Conservation (phyloP, 192 early-diverging fungal species). For the Diversispora eburnea region DNA sequence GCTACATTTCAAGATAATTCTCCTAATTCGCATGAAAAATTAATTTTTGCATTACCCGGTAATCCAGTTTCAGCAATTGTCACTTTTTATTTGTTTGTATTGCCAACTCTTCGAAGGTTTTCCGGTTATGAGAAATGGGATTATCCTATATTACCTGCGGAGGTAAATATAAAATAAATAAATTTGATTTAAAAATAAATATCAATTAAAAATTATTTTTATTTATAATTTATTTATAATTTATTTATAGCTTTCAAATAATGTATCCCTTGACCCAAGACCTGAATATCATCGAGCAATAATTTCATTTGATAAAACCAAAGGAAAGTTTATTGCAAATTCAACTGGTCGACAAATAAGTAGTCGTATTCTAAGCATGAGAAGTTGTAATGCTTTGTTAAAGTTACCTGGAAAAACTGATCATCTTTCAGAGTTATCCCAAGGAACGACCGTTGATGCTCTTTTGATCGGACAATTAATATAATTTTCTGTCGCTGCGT, state of each 20-base stretch:
- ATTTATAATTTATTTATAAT: not conserved
- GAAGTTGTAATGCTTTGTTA: slow-evolving; percentile 73
- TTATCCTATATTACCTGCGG: slow-evolving; percentile 50
- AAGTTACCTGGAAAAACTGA: slow-evolving; percentile 58
- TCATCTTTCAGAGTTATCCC: slow-evolving; percentile 25
- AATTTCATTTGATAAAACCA: slow-evolving; percentile 36
- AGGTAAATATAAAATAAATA: slow-evolving; percentile 40
- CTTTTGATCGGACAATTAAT: slow-evolving; percentile 50
- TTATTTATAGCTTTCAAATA: slow-evolving; percentile 1
- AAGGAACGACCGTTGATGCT: slow-evolving; percentile 50
- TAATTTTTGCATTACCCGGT: slow-evolving; percentile 88
- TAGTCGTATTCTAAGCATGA: slow-evolving; percentile 74
- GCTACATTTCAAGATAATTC: slow-evolving; percentile 49
- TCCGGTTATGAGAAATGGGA: slow-evolving; percentile 58
- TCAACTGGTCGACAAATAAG: slow-evolving; percentile 77
- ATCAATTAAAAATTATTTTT: not conserved
- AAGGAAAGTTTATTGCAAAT: slow-evolving; percentile 40
- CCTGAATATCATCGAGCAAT: slow-evolving; percentile 65
- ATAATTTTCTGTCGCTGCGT: not conserved
- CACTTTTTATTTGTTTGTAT: slow-evolving; percentile 84
- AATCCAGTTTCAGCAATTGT: slow-evolving; percentile 93
- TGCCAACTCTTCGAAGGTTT: slow-evolving; percentile 79
- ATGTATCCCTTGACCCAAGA: slow-evolving; percentile 51
- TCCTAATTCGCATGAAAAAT: slow-evolving; percentile 38
- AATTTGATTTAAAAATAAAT: not conserved